These are phyloP conservation scores for Magnolia officinalis DNA, from an alignment of 164 flowering plant genomes.

Conservation along the genomic window DNA sequence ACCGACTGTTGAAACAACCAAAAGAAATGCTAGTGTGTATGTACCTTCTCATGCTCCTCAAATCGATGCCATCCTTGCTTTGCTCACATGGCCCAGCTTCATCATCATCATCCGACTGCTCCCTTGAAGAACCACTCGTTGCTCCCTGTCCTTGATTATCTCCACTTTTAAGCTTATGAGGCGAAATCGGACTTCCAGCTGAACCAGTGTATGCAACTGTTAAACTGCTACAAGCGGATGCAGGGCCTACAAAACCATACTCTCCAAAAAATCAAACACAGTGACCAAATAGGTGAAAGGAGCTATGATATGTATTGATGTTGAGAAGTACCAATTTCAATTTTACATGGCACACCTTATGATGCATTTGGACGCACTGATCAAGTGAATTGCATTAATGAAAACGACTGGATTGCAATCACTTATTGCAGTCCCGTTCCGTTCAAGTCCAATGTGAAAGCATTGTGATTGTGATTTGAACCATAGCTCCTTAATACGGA, in stretches of 20 bases:
- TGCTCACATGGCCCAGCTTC: constrained; percentile 68
- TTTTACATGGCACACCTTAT: too few species aligned
- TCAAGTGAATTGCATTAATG: too few species aligned
- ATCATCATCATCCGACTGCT: constrained; percentile 63
- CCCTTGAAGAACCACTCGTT: constrained; percentile 57
- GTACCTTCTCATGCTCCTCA: constrained; percentile 63
- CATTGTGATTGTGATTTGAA: too few species aligned
- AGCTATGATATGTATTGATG: not conserved
- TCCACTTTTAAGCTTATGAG: constrained; percentile 29
- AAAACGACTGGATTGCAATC: too few species aligned
- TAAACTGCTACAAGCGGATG: constrained; percentile 16
- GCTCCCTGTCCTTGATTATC: constrained; percentile 34
- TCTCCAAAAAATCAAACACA: constrained; percentile 2
- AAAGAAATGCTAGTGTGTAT: not conserved
- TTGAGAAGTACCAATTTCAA: too few species aligned
- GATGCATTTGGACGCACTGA: too few species aligned
- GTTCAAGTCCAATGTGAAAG: too few species aligned
- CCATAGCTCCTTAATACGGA: too few species aligned
- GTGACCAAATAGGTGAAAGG: not conserved
- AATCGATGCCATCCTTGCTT: constrained; percentile 37
- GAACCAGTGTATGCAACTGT: constrained; percentile 21
- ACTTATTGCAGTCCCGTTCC: too few species aligned
- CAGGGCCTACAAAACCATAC: constrained; percentile 15
- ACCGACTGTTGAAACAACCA: too few species aligned
- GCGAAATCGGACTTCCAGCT: constrained; percentile 57